Percentiles rank a stretch among this genome's conserved stretches.
Evolutionary conservation across 2,329 filamentous ascomycete genomes (phyloP).

Genomic region (Rutstroemia sp.): DNA sequence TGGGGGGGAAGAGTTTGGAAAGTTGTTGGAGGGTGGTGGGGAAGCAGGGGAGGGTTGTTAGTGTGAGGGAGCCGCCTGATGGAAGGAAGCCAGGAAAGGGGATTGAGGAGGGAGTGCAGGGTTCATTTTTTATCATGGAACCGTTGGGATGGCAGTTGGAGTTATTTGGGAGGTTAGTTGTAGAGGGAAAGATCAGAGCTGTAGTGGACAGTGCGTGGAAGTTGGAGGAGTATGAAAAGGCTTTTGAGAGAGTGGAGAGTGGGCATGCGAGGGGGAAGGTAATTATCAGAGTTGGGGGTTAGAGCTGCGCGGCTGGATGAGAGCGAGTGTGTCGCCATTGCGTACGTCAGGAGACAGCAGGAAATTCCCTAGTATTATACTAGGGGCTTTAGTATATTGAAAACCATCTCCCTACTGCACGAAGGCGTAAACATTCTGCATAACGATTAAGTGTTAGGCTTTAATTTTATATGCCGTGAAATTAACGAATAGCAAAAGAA

Average conservation of each 20-base stretch:
- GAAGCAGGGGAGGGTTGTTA: background rate
- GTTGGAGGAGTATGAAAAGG: background rate
- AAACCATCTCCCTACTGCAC: too few species aligned
- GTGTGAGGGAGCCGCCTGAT: background rate
- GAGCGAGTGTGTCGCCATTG: too few species aligned
- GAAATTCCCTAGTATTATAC: too few species aligned
- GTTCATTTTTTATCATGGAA: background rate
- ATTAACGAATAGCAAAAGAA: too few species aligned
- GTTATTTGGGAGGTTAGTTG: background rate
- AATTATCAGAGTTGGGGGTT: background rate
- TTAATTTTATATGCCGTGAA: too few species aligned
- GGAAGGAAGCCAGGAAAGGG: background rate
- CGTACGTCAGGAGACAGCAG: too few species aligned
- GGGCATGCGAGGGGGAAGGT: constrained; percentile 3
- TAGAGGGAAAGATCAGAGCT: background rate
- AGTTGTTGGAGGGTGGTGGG: background rate
- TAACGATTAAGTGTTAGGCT: too few species aligned
- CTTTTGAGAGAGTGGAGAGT: background rate
- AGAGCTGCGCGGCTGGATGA: background rate
- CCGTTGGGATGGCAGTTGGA: constrained; percentile 2
- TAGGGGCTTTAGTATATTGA: too few species aligned
- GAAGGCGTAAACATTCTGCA: too few species aligned
- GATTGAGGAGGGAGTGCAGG: background rate
- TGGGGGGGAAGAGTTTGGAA: background rate
- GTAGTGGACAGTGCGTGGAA: constrained; percentile 1